phyloP scores from a whole-genome alignment of 2,329 filamentous ascomycete species.

The Penicillium corylophilum region DNA sequence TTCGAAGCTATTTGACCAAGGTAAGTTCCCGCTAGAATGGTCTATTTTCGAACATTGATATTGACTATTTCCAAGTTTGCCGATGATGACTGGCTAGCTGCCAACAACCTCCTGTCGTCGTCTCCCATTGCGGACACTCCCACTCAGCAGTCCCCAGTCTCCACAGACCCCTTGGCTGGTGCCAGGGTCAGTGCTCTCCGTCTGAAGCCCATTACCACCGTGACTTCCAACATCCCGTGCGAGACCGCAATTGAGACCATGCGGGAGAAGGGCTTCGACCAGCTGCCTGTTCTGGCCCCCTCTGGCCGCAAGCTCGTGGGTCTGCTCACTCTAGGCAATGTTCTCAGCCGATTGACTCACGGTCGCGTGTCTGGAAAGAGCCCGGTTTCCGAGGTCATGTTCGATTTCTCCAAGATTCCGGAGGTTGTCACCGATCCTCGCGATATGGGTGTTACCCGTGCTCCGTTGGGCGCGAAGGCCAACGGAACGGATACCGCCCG shows the following conservation, averaged over 20 bases:
- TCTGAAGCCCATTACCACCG: conserved; percentile 89
- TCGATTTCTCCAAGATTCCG: conserved; percentile 83
- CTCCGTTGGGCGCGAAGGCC: conserved; percentile 15
- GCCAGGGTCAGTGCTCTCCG: conserved; percentile 80
- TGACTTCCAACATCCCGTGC: conserved; percentile 69
- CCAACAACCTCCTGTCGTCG: conserved; percentile 81
- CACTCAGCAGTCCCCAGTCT: conserved; percentile 34
- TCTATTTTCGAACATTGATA: not conserved
- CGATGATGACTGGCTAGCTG: conserved; percentile 97
- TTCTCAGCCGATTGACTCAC: conserved; percentile 84
- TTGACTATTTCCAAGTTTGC: conserved; percentile 62
- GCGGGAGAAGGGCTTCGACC: conserved; percentile 97
- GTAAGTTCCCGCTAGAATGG: conserved; percentile 33
- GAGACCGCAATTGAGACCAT: conserved; percentile 93
- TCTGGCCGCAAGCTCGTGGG: conserved; percentile 75
- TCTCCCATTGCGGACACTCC: conserved; percentile 47
- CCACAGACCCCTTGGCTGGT: conserved; percentile 68
- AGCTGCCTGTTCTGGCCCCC: conserved; percentile 81
- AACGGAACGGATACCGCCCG: not conserved
- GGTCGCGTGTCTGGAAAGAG: conserved; percentile 73
- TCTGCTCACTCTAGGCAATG: conserved; percentile 89
- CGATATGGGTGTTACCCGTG: conserved; percentile 51
- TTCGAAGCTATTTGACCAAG: conserved; percentile 94
- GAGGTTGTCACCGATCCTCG: conserved; percentile 89
- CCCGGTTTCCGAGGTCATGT: conserved; percentile 88